A percentile compares a stretch with the other conserved stretches of the same genome.
Conservation (phyloP, 176 grass and related monocot species). For the Panicum miliaceum region DNA sequence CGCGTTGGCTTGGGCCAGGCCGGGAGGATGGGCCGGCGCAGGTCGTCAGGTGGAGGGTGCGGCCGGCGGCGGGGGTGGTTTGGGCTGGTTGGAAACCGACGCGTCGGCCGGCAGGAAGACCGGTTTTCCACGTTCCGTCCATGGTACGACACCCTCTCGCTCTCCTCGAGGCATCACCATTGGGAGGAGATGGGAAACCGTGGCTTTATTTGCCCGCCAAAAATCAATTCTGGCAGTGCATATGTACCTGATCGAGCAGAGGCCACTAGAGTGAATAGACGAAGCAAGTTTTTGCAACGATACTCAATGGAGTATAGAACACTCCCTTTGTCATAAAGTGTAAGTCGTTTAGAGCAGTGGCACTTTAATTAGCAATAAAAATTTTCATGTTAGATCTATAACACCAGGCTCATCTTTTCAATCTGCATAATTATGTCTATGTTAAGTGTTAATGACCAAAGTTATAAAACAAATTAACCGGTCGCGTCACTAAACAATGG, state of each 20-base stretch:
- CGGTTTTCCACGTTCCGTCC: constrained; percentile 46
- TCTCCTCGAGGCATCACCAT: background rate
- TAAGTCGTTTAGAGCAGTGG: too few relatives aligned
- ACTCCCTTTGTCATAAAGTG: too few relatives aligned
- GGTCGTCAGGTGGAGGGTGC: constrained; percentile 14
- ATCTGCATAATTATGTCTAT: background rate
- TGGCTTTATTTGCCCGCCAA: constrained; percentile 1
- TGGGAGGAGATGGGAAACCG: too few relatives aligned
- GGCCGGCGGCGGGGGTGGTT: constrained; percentile 50
- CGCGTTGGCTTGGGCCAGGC: constrained; percentile 58
- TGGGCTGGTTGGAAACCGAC: constrained; percentile 46
- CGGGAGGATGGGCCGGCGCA: constrained; percentile 51
- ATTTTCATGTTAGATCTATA: background rate
- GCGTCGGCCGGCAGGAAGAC: constrained; percentile 62
- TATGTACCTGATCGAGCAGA: background rate
- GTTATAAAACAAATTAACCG: background rate
- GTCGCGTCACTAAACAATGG: too few relatives aligned
- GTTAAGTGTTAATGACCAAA: background rate
- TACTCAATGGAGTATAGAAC: background rate
- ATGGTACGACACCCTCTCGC: constrained; percentile 8
- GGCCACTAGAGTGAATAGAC: background rate
- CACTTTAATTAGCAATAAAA: background rate
- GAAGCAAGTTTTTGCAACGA: background rate
- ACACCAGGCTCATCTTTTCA: background rate
- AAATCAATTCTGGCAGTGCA: background rate